Conservation (phyloP, 352 stramenopile species). For the Phytophthora fragariae region DNA sequence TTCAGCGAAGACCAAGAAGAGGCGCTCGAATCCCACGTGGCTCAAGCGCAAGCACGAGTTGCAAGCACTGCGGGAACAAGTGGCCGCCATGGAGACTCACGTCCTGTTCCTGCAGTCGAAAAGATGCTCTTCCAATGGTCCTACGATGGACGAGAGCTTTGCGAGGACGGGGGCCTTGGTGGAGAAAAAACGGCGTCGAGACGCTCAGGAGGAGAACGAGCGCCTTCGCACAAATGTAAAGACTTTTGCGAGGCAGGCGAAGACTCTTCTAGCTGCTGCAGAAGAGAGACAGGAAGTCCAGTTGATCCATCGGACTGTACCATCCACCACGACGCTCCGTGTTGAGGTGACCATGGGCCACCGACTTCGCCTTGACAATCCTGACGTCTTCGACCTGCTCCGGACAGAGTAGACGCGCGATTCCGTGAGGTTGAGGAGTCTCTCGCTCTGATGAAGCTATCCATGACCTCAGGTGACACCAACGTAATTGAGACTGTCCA, state of each 20-base stretch:
- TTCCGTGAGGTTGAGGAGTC: conserved; percentile 8
- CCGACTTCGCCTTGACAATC: not conserved
- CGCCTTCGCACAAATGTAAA: no score
- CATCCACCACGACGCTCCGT: no score
- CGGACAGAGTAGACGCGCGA: conserved; percentile 16
- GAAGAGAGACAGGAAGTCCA: no score
- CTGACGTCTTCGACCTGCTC: conserved; percentile 18
- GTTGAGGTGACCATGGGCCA: conserved; percentile 2
- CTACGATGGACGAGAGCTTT: no score
- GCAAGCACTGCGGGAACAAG: not conserved
- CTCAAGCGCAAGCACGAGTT: not conserved
- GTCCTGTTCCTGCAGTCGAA: not conserved
- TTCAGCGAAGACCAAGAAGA: not conserved
- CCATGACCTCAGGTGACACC: conserved; percentile 7
- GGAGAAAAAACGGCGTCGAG: no score
- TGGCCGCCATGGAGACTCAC: not conserved
- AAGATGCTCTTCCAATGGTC: no score
- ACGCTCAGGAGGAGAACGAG: no score
- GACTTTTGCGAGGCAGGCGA: no score
- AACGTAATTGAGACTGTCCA: not conserved
- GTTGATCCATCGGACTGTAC: no score
- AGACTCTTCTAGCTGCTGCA: no score
- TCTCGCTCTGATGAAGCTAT: conserved; percentile 1
- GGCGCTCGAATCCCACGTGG: not conserved
- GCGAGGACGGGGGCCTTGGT: conserved; percentile 6